Percentiles rank a stretch among this genome's conserved stretches.
Conservation (phyloP, 2,329 filamentous ascomycete genomes). For the Aspergillus oerlinghausenensis region DNA sequence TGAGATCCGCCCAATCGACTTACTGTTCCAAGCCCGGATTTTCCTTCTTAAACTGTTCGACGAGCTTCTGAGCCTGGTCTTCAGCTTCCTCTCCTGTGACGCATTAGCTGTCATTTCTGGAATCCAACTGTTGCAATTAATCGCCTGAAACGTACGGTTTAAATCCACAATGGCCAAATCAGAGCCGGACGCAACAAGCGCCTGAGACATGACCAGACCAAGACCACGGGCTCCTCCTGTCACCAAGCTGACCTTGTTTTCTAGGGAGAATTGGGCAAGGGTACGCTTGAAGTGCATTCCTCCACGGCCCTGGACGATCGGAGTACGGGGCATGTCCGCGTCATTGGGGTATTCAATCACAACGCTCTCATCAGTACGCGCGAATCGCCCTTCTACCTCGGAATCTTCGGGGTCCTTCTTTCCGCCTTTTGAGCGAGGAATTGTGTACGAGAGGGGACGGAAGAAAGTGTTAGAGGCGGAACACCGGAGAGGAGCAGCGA, state of each 20-base stretch:
- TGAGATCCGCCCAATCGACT: constrained; percentile 14
- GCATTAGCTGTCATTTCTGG: neutral
- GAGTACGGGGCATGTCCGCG: constrained; percentile 64
- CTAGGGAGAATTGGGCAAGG: constrained; percentile 78
- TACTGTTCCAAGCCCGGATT: constrained; percentile 71
- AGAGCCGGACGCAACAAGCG: constrained; percentile 79
- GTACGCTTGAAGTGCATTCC: constrained; percentile 81
- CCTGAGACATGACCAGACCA: constrained; percentile 89
- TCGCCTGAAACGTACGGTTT: constrained; percentile 62
- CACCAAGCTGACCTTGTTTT: constrained; percentile 76
- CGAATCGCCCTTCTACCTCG: constrained; percentile 61
- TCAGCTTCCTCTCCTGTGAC: constrained; percentile 74
- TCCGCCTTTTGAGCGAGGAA: constrained; percentile 19
- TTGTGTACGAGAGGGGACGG: constrained; percentile 29
- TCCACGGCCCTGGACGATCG: constrained; percentile 69
- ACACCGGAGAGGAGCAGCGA: constrained; percentile 11
- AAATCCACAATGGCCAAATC: constrained; percentile 90
- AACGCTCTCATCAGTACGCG: constrained; percentile 74
- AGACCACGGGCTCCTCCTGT: constrained; percentile 87
- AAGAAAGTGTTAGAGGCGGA: constrained; percentile 12
- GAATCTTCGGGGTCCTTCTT: constrained; percentile 24
- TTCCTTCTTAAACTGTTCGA: constrained; percentile 71
- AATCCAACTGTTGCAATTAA: neutral
- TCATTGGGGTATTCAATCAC: constrained; percentile 75
- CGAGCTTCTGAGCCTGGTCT: constrained; percentile 67